Evolutionary conservation across 2,329 filamentous ascomycete species (phyloP), one percentile per base, ranked within the genome.

Genomic region (Stagonosporopsis rhizophila): DNA sequence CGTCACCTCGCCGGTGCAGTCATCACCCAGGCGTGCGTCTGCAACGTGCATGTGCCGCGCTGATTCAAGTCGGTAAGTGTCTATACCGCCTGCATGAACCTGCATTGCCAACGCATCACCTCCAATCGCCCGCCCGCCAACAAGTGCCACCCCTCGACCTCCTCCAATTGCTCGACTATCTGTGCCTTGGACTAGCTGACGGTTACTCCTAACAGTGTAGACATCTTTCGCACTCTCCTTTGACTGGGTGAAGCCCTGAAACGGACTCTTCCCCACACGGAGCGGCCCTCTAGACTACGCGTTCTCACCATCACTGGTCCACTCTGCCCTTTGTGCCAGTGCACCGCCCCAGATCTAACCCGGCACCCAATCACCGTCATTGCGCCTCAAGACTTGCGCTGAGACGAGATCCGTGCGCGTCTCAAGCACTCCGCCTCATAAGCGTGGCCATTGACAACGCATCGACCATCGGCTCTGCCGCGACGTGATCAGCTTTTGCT

Each of bases 51-150:
- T 66, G 62, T 68, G 64, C 66, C 56, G 66, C 59, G 65, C 68
- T 69, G 67, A 70, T 69, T 69, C 65, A 69, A 73, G 60, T 70
- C 63, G 73, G 73, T 75, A 75, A 75, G 72, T 72, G 64, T 61
- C 61, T 60, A 56, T 62, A 50, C 51, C 48, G 61, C 70, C 60
- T 76, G 75, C 75, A 76, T 73, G 70, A 67, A 72, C 69, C 70
- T 74, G 74, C 74, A 77, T 70, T 76, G 75, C 73, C 75, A 78
- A 59, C 76, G 70, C 75, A 78, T 77, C 75, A 73, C 69, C 71
- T 74, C 74, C 74, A 75, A 77, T 76, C 69, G 71, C 61, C 70
- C 69, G 61, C 68, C 67, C 66, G 70, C 71, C 73, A 75, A 65
- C 75, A 71, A 72, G 74, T 74, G 69, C 68, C 69, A 59, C 25